These are phyloP conservation scores for Boletus pseudopeckii DNA, from an alignment of 768 basidiomycete genomes.

Conservation along the genomic window DNA sequence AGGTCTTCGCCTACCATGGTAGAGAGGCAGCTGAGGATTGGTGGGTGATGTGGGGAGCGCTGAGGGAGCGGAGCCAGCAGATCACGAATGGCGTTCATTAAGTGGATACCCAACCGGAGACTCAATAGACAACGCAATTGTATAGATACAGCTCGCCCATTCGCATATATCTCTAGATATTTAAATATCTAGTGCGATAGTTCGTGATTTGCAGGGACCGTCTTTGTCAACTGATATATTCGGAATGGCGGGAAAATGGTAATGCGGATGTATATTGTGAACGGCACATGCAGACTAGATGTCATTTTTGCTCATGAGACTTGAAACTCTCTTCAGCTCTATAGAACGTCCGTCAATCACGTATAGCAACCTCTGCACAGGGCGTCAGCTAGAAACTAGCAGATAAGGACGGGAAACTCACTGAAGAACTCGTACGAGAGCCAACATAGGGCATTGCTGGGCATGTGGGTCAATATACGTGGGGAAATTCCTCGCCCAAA, in stretches of 20 bases:
- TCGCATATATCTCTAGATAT: background rate
- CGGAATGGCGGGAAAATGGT: constrained; percentile 7
- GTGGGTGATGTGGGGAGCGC: constrained; percentile 59
- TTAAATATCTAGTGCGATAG: background rate
- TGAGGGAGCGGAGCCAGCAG: constrained; percentile 40
- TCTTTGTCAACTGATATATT: background rate
- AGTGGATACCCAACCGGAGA: constrained; percentile 1
- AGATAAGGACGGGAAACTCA: constrained; percentile 42
- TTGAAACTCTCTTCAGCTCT: constrained; percentile 12
- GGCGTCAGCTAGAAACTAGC: constrained; percentile 5
- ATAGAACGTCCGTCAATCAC: constrained; percentile 32
- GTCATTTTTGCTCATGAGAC: constrained; percentile 6
- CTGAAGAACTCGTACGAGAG: constrained; percentile 98
- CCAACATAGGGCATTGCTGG: constrained; percentile 97
- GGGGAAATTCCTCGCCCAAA: constrained; percentile 87
- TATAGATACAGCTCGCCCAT: constrained; percentile 2
- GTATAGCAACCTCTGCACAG: constrained; percentile 61
- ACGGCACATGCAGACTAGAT: constrained; percentile 1
- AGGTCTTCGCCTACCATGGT: constrained; percentile 52
- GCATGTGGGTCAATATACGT: constrained; percentile 91
- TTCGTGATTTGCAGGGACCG: background rate
- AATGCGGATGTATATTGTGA: constrained; percentile 17
- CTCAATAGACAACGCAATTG: constrained; percentile 3
- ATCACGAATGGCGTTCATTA: constrained; percentile 5
- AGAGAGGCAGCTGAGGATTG: constrained; percentile 61